phyloP scores from a whole-genome alignment of 2,329 filamentous ascomycete species.

The Penicillium sp. region DNA sequence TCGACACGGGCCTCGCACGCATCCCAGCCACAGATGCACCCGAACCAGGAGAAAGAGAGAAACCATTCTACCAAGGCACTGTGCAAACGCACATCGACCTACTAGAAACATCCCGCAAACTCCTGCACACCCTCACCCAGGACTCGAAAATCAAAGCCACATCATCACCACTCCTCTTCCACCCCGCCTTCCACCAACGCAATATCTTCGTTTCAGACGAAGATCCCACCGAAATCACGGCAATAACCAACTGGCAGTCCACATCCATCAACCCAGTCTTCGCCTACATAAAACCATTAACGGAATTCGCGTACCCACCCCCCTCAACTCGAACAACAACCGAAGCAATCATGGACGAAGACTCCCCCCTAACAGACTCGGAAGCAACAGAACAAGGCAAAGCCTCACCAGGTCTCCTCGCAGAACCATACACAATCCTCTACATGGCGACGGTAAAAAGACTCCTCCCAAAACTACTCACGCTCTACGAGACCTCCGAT shows the following conservation, averaged over 20 bases:
- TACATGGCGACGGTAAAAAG: too few species aligned
- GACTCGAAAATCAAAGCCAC: conserved; percentile 25
- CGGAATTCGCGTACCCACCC: conserved; percentile 3
- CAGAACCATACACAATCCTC: too few species aligned
- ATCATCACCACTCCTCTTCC: conserved; percentile 20
- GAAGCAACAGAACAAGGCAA: too few species aligned
- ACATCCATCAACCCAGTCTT: conserved; percentile 31
- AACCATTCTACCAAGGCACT: conserved; percentile 33
- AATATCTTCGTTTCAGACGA: conserved; percentile 32
- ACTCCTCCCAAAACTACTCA: too few species aligned
- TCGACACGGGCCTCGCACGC: conserved; percentile 37
- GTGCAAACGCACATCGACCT: conserved; percentile 31
- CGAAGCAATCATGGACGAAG: not conserved
- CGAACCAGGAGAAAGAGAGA: conserved; percentile 12
- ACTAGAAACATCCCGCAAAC: conserved; percentile 24
- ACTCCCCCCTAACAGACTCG: too few species aligned
- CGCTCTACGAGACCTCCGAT: not conserved
- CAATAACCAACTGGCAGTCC: conserved; percentile 34
- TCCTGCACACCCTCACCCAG: conserved; percentile 29
- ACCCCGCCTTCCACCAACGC: conserved; percentile 30
- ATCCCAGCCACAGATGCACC: conserved; percentile 24
- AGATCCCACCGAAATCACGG: conserved; percentile 28
- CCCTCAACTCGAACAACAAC: not conserved
- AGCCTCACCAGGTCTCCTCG: too few species aligned
- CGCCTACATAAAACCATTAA: conserved; percentile 22